phyloP scores from a whole-genome alignment of 2,329 filamentous ascomycete species.

The Epichloe scottii region DNA sequence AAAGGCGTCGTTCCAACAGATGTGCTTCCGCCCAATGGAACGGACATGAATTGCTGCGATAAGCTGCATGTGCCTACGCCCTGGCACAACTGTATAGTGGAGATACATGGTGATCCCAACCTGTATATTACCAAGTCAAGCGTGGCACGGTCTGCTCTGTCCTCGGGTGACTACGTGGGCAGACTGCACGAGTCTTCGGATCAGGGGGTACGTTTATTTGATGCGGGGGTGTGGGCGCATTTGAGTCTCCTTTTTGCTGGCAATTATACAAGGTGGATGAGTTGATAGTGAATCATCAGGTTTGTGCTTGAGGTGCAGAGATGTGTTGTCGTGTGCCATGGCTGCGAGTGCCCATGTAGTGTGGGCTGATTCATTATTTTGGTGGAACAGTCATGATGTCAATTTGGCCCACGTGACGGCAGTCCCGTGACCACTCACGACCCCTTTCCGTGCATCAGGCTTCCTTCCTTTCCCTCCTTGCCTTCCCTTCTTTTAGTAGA shows the following conservation, averaged over 20 bases:
- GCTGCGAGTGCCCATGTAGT: too few relatives aligned
- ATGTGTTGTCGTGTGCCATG: too few relatives aligned
- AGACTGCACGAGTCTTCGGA: neutral
- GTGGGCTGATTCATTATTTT: too few relatives aligned
- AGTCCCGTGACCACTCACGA: too few relatives aligned
- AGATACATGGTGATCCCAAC: constrained; percentile 10
- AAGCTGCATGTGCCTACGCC: constrained; percentile 26
- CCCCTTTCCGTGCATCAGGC: too few relatives aligned
- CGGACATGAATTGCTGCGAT: constrained; percentile 10
- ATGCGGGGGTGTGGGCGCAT: neutral
- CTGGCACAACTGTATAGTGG: constrained; percentile 29
- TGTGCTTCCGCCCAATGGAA: constrained; percentile 15
- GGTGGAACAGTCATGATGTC: too few relatives aligned
- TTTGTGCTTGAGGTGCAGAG: too few relatives aligned
- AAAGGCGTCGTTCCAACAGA: constrained; percentile 19
- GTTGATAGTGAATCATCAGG: too few relatives aligned
- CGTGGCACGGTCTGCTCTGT: constrained; percentile 8
- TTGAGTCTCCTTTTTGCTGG: neutral
- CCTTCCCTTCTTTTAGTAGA: neutral
- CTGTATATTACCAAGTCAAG: constrained; percentile 13
- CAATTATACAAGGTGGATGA: neutral
- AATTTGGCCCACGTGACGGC: too few relatives aligned
- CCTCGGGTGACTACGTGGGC: constrained; percentile 2
- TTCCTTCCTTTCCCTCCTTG: neutral
- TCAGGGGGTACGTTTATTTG: constrained; percentile 1